Conservation (phyloP, 2,329 filamentous ascomycete genomes). For the Gyromitra esculenta region DNA sequence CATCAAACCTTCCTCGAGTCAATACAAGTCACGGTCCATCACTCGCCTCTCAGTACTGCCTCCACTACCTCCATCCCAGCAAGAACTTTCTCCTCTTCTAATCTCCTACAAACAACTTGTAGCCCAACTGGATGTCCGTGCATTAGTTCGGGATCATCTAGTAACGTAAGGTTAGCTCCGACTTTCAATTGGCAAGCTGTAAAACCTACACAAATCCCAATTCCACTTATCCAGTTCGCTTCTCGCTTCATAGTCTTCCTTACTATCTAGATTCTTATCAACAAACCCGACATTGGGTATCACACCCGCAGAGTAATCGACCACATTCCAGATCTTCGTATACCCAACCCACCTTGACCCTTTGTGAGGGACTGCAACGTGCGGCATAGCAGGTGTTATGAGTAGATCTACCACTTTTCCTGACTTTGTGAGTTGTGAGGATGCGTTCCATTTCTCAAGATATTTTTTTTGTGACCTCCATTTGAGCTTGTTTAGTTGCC, state of each 20-base stretch:
- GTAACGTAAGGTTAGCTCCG: background rate
- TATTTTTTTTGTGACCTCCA: constrained; percentile 60
- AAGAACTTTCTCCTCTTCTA: constrained; percentile 89
- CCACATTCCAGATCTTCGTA: constrained; percentile 71
- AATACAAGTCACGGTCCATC: background rate
- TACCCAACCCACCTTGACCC: constrained; percentile 64
- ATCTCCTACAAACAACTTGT: constrained; percentile 80
- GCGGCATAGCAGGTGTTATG: constrained; percentile 70
- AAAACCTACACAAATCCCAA: constrained; percentile 40
- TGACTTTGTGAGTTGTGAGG: constrained; percentile 72
- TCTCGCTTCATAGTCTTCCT: constrained; percentile 62
- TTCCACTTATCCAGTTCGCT: constrained; percentile 44
- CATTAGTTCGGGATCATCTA: constrained; percentile 49
- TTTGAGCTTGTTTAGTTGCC: constrained; percentile 73
- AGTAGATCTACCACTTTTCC: constrained; percentile 68
- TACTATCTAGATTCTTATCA: constrained; percentile 61
- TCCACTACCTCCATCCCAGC: constrained; percentile 84
- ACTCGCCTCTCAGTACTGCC: constrained; percentile 67
- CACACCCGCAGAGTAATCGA: constrained; percentile 72
- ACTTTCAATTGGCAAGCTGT: background rate
- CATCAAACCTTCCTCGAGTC: no score
- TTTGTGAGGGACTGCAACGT: constrained; percentile 66
- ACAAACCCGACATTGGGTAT: constrained; percentile 64
- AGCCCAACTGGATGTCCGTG: constrained; percentile 74
- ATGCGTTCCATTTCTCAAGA: constrained; percentile 67